Percentiles rank a stretch among this genome's conserved stretches.
Conservation (phyloP, 2,329 filamentous ascomycete genomes). For the Fusarium sp. region DNA sequence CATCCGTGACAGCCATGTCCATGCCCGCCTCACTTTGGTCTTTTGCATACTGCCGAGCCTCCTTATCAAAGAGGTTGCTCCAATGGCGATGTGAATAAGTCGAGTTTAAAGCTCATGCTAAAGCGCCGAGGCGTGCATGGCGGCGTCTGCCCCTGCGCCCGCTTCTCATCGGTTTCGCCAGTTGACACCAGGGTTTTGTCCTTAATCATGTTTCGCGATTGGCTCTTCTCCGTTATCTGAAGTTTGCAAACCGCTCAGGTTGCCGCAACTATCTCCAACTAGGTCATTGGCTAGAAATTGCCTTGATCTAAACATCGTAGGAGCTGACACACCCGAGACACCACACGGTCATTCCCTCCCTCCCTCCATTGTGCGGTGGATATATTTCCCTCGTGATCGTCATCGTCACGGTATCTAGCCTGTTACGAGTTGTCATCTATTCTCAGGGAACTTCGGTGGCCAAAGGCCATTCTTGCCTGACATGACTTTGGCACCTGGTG, state of each 20-base stretch:
- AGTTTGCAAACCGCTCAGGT: constrained; percentile 12
- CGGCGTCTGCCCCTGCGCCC: constrained; percentile 29
- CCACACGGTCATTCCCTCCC: constrained; percentile 19
- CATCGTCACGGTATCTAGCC: constrained; percentile 29
- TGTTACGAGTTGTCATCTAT: constrained; percentile 33
- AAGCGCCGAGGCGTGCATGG: constrained; percentile 16
- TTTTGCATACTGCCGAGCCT: constrained; percentile 15
- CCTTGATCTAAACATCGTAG: background rate
- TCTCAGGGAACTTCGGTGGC: constrained; percentile 9
- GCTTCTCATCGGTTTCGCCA: background rate
- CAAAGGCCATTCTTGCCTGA: constrained; percentile 11
- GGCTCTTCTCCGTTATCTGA: constrained; percentile 15
- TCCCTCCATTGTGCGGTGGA: constrained; percentile 30
- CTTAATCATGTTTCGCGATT: constrained; percentile 4
- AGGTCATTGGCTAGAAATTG: constrained; percentile 4
- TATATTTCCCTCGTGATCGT: constrained; percentile 34
- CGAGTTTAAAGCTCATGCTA: constrained; percentile 28
- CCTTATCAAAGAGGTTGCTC: constrained; percentile 27
- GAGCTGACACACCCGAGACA: constrained; percentile 19
- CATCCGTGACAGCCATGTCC: constrained; percentile 13
- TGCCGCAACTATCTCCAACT: background rate
- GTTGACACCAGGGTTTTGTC: background rate
- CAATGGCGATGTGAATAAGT: constrained; percentile 14
- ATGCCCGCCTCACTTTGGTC: constrained; percentile 18
- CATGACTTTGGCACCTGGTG: constrained; percentile 30